Conservation (phyloP, 305 asterid species). For the Andrographis paniculata region DNA sequence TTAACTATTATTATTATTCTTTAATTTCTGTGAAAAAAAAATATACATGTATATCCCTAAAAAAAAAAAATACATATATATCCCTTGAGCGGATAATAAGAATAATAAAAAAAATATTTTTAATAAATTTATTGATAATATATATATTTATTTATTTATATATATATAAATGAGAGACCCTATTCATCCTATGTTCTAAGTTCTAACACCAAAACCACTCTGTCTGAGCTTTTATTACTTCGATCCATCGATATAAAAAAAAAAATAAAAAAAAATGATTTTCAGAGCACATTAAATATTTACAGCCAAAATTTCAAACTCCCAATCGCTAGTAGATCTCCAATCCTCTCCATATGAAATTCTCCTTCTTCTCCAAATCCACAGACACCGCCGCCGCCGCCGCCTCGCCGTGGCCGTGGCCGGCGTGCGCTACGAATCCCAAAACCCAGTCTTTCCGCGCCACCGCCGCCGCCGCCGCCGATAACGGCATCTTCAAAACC, state of each 20-base stretch:
- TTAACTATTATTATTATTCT: too few species aligned
- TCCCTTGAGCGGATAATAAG: too few species aligned
- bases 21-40: too few species aligned
- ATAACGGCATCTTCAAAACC: constrained; percentile 22
- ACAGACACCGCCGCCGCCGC: constrained; percentile 22
- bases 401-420: constrained; percentile 49
- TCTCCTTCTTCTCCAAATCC: constrained; percentile 53
- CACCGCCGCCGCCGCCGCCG: too few species aligned
- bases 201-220: background rate
- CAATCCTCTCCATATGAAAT: constrained; percentile 19
- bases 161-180: background rate
- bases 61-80: too few species aligned
- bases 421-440: constrained; percentile 40
- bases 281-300: background rate
- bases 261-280: background rate
- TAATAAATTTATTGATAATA: too few species aligned
- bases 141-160: too few species aligned
- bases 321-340: background rate
- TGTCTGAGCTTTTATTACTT: background rate
- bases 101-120: too few species aligned
- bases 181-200: background rate
- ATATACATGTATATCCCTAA: too few species aligned
- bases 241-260: background rate
- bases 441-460: constrained; percentile 59
- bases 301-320: background rate